A percentile compares a stretch with the other conserved stretches of the same genome.
These are phyloP conservation scores for Dictyostelium citrinum DNA, from an alignment of 78 protist genomes.

Conservation along the genomic window DNA sequence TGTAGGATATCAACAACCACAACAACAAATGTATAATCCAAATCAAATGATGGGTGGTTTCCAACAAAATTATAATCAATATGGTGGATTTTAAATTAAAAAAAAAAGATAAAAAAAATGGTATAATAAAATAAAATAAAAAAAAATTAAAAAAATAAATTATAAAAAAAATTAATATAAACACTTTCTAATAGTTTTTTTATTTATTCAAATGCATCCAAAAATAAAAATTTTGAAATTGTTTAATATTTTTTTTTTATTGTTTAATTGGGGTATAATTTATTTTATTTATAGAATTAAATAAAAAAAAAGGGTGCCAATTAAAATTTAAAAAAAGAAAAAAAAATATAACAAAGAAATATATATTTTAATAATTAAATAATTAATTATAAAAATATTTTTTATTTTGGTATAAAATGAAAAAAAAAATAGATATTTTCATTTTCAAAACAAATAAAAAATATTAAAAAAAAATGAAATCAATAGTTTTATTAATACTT, in stretches of 20 bases:
- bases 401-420: too few relatives aligned
- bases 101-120: background rate
- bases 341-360: too few relatives aligned
- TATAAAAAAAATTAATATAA: background rate
- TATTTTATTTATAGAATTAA: too few relatives aligned
- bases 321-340: too few relatives aligned
- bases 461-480: background rate
- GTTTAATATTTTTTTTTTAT: too few relatives aligned
- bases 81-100: constrained; percentile 10
- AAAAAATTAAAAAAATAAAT: background rate
- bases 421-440: background rate
- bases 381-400: too few relatives aligned
- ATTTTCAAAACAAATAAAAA: background rate
- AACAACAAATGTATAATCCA: constrained; percentile 7
- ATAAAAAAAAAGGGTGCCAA: background rate
- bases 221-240: too few relatives aligned
- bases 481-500: background rate
- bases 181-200: too few relatives aligned
- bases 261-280: background rate
- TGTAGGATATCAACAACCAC: constrained; percentile 1
- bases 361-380: too few relatives aligned
- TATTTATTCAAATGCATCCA: too few relatives aligned
- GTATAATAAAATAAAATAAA: background rate
- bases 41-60: background rate
- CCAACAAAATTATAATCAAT: constrained; percentile 12